Evolutionary conservation across 208 protist species (phyloP).

Genomic region (Porcisia deanei): DNA sequence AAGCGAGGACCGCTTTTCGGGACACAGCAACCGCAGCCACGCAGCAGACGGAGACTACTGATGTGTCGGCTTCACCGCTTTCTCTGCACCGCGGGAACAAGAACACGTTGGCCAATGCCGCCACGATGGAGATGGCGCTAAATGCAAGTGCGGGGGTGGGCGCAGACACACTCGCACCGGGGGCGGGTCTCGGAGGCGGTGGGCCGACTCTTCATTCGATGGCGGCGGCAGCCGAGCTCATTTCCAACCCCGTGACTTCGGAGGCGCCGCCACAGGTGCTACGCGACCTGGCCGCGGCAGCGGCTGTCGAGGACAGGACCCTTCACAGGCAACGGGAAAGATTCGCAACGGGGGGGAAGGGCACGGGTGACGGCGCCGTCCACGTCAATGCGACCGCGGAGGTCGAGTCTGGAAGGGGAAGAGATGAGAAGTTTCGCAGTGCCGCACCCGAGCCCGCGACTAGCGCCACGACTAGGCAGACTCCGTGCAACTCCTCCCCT

Average conservation of each 20-base stretch:
- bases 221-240: neutral
- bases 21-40: neutral
- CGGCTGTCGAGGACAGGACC: neutral
- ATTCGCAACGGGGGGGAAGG: neutral
- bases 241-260: neutral
- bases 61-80: neutral
- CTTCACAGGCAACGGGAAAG: neutral
- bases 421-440: neutral
- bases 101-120: neutral
- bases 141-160: neutral
- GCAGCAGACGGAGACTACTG: too few species aligned
- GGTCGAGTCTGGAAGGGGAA: neutral
- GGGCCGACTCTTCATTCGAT: neutral
- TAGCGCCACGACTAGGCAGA: neutral
- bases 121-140: neutral
- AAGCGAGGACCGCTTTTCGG: neutral
- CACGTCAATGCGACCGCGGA: neutral
- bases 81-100: neutral
- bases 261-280: slow-evolving; percentile 17
- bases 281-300: slow-evolving; percentile 7
- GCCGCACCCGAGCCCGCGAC: neutral
- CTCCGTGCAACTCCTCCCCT: slow-evolving; percentile 20
- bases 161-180: neutral
- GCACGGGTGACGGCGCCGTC: neutral
- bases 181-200: too few species aligned